A percentile compares a stretch with the other conserved stretches of the same genome.
Evolutionary conservation across 495 filamentous ascomycete genomes (phyloP).

Genomic region (Aspergillus diversus): DNA sequence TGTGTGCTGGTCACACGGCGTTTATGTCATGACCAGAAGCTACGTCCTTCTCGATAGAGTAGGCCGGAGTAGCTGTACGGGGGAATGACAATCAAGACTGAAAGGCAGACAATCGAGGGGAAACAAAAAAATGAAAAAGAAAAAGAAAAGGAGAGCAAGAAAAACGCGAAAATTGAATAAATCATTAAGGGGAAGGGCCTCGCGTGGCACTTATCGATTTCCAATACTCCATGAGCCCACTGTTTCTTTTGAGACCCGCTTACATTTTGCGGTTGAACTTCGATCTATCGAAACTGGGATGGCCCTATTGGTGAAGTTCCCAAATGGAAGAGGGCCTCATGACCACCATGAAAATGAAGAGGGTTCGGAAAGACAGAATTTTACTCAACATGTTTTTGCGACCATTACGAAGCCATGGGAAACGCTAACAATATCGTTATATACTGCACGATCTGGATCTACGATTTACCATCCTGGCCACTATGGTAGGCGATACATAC

Average conservation of each 20-base stretch:
- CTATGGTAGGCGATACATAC: conserved; percentile 10
- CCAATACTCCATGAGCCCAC: not conserved
- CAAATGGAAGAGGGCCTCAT: not conserved
- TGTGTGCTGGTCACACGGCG: conserved; percentile 33
- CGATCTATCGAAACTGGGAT: not conserved
- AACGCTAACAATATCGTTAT: conserved; percentile 44
- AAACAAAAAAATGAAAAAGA: conserved; percentile 9
- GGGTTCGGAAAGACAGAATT: not conserved
- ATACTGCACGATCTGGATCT: conserved; percentile 40
- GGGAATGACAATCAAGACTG: not conserved
- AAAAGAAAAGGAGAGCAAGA: conserved; percentile 4
- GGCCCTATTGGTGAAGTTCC: not conserved
- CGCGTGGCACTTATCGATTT: not conserved
- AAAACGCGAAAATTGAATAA: not conserved
- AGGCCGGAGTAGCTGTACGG: not conserved
- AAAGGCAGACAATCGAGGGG: conserved; percentile 3
- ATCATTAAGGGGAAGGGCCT: not conserved
- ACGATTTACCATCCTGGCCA: conserved; percentile 13
- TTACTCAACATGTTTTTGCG: conserved; percentile 15
- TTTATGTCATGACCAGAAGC: not conserved
- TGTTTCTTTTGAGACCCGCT: not conserved
- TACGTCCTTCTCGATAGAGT: not conserved
- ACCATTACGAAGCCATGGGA: conserved; percentile 35
- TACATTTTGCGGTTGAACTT: not conserved
- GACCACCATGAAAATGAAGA: conserved; percentile 2